Percentiles rank a stretch among this genome's conserved stretches.
Conservation (phyloP, 2,329 filamentous ascomycete species). For the Teratosphaeria gauchensis region DNA sequence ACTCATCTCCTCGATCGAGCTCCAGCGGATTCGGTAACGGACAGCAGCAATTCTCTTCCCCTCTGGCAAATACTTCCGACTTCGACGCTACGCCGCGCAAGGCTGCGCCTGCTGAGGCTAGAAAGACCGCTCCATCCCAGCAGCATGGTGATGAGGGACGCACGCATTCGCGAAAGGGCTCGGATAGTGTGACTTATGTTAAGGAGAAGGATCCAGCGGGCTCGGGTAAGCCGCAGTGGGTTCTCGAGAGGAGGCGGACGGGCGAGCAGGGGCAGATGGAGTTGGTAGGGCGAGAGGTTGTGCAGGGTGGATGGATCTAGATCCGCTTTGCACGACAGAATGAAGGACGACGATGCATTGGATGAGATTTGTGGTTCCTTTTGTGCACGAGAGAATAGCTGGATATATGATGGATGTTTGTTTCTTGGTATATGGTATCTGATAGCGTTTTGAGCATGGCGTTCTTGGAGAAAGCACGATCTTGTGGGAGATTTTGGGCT, state of each 20-base stretch:
- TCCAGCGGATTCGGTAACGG: not conserved
- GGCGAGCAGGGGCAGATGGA: slow-evolving; percentile 56
- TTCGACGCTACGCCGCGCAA: slow-evolving; percentile 12
- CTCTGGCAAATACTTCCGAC: slow-evolving; percentile 1
- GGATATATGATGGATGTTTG: not conserved
- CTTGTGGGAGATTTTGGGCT: not conserved
- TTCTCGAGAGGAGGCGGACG: slow-evolving; percentile 58
- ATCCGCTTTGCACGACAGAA: not conserved
- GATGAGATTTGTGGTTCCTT: not conserved
- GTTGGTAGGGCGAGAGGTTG: slow-evolving; percentile 54
- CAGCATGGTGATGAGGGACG: slow-evolving; percentile 13
- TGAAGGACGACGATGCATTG: not conserved
- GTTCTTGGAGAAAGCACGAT: not conserved
- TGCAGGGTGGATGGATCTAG: slow-evolving; percentile 43
- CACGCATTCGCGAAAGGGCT: slow-evolving; percentile 27
- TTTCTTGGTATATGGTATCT: not conserved
- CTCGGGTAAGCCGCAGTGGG: slow-evolving; percentile 52
- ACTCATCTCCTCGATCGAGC: not conserved
- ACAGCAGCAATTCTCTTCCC: not conserved
- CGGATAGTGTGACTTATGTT: slow-evolving; percentile 61
- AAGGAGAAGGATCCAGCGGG: slow-evolving; percentile 51
- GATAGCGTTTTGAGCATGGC: not conserved
- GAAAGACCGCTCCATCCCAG: slow-evolving; percentile 3
- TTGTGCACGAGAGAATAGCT: not conserved
- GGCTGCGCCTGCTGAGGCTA: not conserved